Conservation (phyloP, 192 early-diverging fungal species). For the Podila minutissima region DNA sequence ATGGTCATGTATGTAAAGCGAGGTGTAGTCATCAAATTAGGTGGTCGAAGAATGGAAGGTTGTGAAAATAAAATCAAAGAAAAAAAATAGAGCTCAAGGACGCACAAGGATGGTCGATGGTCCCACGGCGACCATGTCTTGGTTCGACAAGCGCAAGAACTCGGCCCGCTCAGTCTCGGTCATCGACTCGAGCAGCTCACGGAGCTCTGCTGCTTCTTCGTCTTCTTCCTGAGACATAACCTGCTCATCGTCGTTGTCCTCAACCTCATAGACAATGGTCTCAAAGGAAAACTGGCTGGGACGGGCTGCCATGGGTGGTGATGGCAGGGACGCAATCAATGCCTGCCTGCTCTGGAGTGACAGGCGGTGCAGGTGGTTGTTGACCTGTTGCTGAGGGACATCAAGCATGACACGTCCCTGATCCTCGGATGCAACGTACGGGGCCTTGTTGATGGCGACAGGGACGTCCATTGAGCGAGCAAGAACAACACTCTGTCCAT, state of each 20-base stretch:
- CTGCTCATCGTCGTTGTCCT: neutral
- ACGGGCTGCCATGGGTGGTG: neutral
- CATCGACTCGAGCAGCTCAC: constrained; percentile 45
- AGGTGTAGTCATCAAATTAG: no score
- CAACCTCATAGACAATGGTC: constrained; percentile 2
- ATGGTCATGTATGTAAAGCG: no score
- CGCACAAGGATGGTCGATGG: neutral
- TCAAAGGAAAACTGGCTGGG: constrained; percentile 10
- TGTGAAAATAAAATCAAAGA: neutral
- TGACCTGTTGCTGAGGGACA: constrained; percentile 27
- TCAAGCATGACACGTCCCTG: constrained; percentile 3
- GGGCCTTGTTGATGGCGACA: neutral
- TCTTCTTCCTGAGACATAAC: constrained; percentile 13
- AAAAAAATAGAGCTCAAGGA: neutral
- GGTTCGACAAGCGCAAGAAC: constrained; percentile 31
- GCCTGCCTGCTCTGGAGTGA: neutral
- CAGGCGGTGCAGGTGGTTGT: constrained; percentile 16
- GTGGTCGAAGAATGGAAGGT: no score
- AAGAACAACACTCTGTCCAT: neutral
- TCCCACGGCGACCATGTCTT: neutral
- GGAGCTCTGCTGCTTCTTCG: constrained; percentile 33
- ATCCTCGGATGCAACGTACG: neutral
- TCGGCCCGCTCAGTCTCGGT: constrained; percentile 32
- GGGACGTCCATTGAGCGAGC: neutral
- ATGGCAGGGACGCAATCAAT: neutral